Conservation (phyloP, 192 early-diverging fungal genomes). For the Coemansia asiatica region DNA sequence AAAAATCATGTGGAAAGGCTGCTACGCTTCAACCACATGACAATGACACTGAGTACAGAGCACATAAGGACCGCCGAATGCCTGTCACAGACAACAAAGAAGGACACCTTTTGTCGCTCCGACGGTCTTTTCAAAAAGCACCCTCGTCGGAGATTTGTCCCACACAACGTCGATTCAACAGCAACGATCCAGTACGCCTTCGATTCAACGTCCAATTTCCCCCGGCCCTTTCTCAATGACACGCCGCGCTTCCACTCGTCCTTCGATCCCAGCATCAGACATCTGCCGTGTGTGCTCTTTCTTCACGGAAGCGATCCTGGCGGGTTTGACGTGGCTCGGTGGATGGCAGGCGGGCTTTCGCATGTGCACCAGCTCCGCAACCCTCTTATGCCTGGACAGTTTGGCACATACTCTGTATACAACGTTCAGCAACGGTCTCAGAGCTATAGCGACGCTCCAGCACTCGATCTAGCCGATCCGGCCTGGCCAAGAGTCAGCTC, state of each 20-base stretch:
- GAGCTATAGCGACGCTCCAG: neutral
- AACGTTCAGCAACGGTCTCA: conserved; percentile 30
- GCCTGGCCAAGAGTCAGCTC: neutral
- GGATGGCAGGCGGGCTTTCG: conserved; percentile 53
- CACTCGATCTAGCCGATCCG: neutral
- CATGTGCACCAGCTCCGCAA: conserved; percentile 46
- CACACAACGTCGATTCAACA: conserved; percentile 22
- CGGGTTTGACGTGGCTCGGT: conserved; percentile 56
- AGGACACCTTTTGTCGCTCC: neutral
- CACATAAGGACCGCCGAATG: conserved; percentile 28
- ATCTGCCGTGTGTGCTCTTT: conserved; percentile 52
- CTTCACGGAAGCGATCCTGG: conserved; percentile 50
- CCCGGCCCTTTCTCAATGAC: conserved; percentile 44
- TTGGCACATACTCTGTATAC: conserved; percentile 46
- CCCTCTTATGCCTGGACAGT: conserved; percentile 49
- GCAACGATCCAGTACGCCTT: conserved; percentile 53
- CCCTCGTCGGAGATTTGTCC: conserved; percentile 16
- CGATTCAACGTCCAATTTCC: conserved; percentile 51
- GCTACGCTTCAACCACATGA: conserved; percentile 56
- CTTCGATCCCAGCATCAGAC: conserved; percentile 51
- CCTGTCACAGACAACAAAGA: neutral
- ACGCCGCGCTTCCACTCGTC: conserved; percentile 53
- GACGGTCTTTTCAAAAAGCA: no score
- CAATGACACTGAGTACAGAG: conserved; percentile 51
- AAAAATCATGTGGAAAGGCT: conserved; percentile 52